A percentile compares a stretch with the other conserved stretches of the same genome.
Conservation (phyloP, 331 rosid genomes). For the Saraca asoca region DNA sequence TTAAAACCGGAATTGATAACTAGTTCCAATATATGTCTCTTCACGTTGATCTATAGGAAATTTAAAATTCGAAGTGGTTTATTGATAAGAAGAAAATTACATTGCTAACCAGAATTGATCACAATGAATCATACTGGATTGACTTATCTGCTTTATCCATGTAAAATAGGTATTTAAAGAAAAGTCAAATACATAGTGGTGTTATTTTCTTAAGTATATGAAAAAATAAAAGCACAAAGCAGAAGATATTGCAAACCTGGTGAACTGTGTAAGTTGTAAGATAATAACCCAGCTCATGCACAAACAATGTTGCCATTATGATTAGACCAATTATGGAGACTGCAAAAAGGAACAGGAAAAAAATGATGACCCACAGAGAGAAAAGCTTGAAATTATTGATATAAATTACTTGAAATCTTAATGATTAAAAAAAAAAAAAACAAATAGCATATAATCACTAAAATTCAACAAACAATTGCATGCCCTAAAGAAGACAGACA, state of each 20-base stretch:
- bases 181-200: not conserved
- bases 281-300: constrained; percentile 93
- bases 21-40: not conserved
- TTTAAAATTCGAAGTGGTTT: not conserved
- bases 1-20: not conserved
- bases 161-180: not conserved
- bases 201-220: not conserved
- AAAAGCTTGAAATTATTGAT: not conserved
- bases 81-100: not conserved
- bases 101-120: not conserved
- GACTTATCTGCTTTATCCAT: not conserved
- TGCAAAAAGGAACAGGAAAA: constrained; percentile 32
- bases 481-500: not conserved
- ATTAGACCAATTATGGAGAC: constrained; percentile 78
- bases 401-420: not conserved
- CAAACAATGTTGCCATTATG: constrained; percentile 79
- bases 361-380: not conserved
- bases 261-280: constrained; percentile 81
- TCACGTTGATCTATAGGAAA: too few relatives aligned
- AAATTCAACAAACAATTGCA: too few relatives aligned
- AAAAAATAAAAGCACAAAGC: not conserved
- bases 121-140: not conserved
- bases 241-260: constrained; percentile 53
- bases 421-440: not conserved
- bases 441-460: not conserved